phyloP scores from a whole-genome alignment of 495 filamentous ascomycete species.

The Penicillium tannophilum region DNA sequence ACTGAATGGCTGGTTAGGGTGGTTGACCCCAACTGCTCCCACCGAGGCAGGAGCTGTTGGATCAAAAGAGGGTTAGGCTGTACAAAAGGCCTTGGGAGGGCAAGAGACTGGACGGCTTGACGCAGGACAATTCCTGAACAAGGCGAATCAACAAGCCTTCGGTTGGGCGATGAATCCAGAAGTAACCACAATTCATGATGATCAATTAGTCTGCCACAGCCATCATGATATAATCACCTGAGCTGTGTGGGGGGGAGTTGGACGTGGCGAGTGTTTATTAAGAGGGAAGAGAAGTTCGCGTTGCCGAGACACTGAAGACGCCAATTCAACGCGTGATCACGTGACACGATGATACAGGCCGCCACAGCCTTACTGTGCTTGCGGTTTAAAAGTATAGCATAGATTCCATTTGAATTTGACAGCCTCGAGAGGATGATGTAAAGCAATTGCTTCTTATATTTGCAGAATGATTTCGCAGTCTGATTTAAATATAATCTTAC shows the following conservation, averaged over 20 bases:
- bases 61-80: constrained; percentile 10
- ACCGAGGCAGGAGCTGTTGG: constrained; percentile 3
- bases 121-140: background rate
- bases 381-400: background rate
- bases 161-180: background rate
- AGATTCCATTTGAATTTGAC: background rate
- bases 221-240: background rate
- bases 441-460: too few species aligned
- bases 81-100: constrained; percentile 6
- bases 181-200: background rate
- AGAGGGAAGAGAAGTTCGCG: background rate
- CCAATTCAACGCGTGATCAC: background rate
- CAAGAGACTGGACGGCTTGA: background rate
- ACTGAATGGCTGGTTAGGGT: constrained; percentile 4
- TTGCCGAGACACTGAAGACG: background rate
- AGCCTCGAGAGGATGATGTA: background rate
- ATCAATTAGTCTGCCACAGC: background rate
- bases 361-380: too few species aligned
- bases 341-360: background rate
- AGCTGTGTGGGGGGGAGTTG: background rate
- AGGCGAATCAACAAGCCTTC: background rate
- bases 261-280: background rate
- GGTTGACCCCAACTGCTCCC: constrained; percentile 4
- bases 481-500: background rate
- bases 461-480: background rate